A percentile compares a stretch with the other conserved stretches of the same genome.
phyloP scores from a whole-genome alignment of 208 protist species.

The Trypanosoma scelopori region DNA sequence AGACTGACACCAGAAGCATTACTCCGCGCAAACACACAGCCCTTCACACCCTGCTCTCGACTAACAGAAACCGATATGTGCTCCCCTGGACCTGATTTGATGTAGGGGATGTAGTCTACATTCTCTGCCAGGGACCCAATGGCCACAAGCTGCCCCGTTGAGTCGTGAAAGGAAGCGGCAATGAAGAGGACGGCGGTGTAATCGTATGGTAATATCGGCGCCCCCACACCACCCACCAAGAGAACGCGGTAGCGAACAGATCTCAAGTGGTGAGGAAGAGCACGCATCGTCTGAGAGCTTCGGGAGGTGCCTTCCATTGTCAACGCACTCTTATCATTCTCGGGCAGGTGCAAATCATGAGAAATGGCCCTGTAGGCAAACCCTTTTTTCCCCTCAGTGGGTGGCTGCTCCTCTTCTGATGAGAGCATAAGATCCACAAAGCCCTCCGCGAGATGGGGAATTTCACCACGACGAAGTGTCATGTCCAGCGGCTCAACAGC shows the following conservation, averaged over 20 bases:
- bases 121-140: constrained; percentile 41
- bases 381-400: background rate
- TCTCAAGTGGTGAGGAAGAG: constrained; percentile 19
- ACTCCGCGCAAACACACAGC: constrained; percentile 34
- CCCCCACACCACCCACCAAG: constrained; percentile 49
- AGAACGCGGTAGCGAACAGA: constrained; percentile 38
- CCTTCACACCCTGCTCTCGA: constrained; percentile 12
- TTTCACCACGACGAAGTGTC: constrained; percentile 13
- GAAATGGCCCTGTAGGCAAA: constrained; percentile 21
- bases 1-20: constrained; percentile 61
- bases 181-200: constrained; percentile 66
- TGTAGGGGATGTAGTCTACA: constrained; percentile 69
- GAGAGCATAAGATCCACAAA: constrained; percentile 13
- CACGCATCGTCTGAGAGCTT: background rate
- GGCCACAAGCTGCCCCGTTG: background rate
- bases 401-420: background rate
- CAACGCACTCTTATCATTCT: background rate
- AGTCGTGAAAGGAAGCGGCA: constrained; percentile 26
- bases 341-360: background rate
- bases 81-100: constrained; percentile 35
- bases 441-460: constrained; percentile 16
- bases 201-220: constrained; percentile 78
- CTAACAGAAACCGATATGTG: constrained; percentile 35
- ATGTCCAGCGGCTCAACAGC: constrained; percentile 31
- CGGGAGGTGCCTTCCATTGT: background rate